Base-by-base conservation (phyloP, 2,329 filamentous ascomycete species). In the Pestalotiopsis sp. region DNA sequence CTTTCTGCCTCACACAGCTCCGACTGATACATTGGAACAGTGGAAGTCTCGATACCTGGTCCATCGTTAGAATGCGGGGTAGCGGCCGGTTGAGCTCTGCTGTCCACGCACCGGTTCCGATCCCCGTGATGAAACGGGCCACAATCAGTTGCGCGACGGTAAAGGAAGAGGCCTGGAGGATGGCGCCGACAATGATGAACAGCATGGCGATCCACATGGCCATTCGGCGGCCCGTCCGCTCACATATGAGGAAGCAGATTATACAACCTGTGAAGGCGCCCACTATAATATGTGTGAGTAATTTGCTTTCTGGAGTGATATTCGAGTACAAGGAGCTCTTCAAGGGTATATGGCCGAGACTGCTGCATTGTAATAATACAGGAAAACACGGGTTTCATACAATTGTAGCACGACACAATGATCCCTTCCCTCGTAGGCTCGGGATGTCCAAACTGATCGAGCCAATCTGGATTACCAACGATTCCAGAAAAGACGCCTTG, bases 1-100 rank as follows among this genome's bases (percentile, higher is more conserved):
- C 79, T 80, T n/a, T 79, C 75, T 1, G 79, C 78, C 63, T 82
- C 79, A 61, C 80, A 83, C 1, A 85, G 76, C 70, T 86, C 84
- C 0, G 81, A 78, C 69, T 85, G 83, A 67, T 83, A 82, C 78
- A 73, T 79, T 0, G 80, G 80, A 0, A 82, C 78, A 0, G 80
- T 82, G 3, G 76, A 77, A 0, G 78, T 80, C 49, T 80, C 66
- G 41, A n/a, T n/a, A n/a, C n/a, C n/a, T n/a, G n/a, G n/a, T n/a
- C n/a, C n/a, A n/a, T n/a, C n/a, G n/a, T n/a, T n/a, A n/a, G n/a
- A n/a, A n/a, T n/a, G n/a, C n/a, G n/a, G n/a, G n/a, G n/a, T n/a
- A n/a, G n/a, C n/a, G n/a, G n/a, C n/a, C n/a, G n/a, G n/a, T n/a
- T n/a, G n/a, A n/a, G n/a, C n/a, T n/a, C n/a, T n/a, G n/a, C n/a